Evolutionary conservation across 2,329 filamentous ascomycete species (phyloP).

Genomic region (Botrytis tulipae): DNA sequence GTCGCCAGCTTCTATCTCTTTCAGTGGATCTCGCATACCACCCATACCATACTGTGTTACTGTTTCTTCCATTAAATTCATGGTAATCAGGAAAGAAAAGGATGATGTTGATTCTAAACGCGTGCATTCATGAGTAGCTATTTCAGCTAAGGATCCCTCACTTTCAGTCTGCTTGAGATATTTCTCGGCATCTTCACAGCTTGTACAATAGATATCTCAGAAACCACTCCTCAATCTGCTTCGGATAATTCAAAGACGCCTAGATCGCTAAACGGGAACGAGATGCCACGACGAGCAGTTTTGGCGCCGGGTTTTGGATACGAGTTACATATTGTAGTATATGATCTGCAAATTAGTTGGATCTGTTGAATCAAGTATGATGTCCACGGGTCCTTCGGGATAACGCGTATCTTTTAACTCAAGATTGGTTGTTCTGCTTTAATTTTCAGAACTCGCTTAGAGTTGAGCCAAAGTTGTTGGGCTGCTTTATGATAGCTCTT

Average conservation of each 20-base stretch:
- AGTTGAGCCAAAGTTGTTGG: not conserved
- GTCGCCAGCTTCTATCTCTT: too few species aligned
- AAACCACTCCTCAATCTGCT: not conserved
- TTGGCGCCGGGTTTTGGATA: not conserved
- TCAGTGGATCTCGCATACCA: accelerated
- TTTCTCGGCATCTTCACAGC: not conserved
- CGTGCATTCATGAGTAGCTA: not conserved
- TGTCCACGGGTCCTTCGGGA: not conserved
- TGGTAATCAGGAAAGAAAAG: not conserved
- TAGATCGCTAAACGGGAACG: not conserved
- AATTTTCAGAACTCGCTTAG: not conserved
- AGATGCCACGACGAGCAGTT: not conserved
- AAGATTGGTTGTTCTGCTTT: not conserved
- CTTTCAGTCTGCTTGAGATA: not conserved
- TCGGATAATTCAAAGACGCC: not conserved
- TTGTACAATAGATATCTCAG: not conserved
- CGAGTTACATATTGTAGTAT: not conserved
- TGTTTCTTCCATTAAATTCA: not conserved
- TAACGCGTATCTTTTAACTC: not conserved
- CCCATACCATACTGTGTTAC: not conserved
- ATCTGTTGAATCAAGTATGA: not conserved
- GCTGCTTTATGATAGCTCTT: not conserved
- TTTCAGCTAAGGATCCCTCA: not conserved
- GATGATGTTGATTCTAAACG: not conserved
- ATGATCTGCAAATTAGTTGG: not conserved